Base-by-base conservation (phyloP, 2,329 filamentous ascomycete species). In the Penicillium sp. region DNA sequence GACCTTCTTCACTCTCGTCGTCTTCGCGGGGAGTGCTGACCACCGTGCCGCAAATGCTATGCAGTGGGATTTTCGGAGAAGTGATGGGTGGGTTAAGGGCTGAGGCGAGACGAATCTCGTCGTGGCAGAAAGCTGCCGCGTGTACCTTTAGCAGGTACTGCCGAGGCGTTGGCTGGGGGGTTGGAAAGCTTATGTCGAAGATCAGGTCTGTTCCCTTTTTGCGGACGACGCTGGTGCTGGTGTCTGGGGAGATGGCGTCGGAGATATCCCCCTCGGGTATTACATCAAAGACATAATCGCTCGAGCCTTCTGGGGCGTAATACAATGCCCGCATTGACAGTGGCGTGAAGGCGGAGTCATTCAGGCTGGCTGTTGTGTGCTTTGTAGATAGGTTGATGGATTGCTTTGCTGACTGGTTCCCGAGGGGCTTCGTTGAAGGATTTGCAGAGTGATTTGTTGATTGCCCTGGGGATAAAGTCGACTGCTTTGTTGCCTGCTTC, bases 91-190 rank as follows among this genome's bases (percentile, higher is more conserved):
- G 69, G 32, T 65, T 69, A 39, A 68, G 60, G 42, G 49, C 56
- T 8, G 54, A 53, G 1, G 60, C 55, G 27, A 69, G 53, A 46
- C 60, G 62, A 40, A 76, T 60, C 50, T 77, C 75, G 45, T 72
- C 72, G 43, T 71, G 71, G 13, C 66, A 72, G 18, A 76, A 69
- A 13, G 74, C 71, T 7, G 74, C 71, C 7, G 72, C 66, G 46
- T 65, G 63, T 24, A 77, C 69, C 55, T 75, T 74, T 52, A 78
- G 63, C 2, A 77, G 64, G 55, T 78, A 77, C 57, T 75, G 68
- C n/a, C 63, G 61, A 22, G 62, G 53, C 3, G 67, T 66, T 3
- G 71, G 71, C 16, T 60, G 64, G 5, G 75, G 74, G 0, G 70
- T 72, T 31, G 74, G 73, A 47, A 71, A 72, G 45, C 63, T 61